Conservation (phyloP, 1,284 basidiomycete species). For the Austroboletus rostrupii region DNA sequence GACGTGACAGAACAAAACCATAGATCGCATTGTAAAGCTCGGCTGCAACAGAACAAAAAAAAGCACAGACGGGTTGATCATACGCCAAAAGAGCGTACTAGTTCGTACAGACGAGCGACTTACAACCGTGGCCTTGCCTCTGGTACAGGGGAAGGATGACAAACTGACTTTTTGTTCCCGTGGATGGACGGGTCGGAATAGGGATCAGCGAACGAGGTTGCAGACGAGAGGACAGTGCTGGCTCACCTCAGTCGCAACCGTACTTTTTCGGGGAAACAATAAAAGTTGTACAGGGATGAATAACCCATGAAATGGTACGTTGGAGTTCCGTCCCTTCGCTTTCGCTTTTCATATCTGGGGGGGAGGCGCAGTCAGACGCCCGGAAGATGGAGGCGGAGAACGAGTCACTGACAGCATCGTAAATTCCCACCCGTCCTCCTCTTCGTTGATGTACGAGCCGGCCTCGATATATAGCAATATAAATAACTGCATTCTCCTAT, state of each 20-base stretch:
- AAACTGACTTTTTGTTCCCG: conserved; percentile 63
- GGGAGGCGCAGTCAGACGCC: conserved; percentile 5
- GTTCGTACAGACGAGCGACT: conserved; percentile 35
- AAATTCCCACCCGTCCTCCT: conserved; percentile 89
- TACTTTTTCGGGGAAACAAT: conserved; percentile 86
- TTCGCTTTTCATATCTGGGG: conserved; percentile 78
- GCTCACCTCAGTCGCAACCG: conserved; percentile 78
- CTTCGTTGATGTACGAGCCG: conserved; percentile 89
- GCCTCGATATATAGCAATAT: conserved; percentile 94
- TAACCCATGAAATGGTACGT: conserved; percentile 93
- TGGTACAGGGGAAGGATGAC: conserved; percentile 92
- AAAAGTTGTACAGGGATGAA: conserved; percentile 89
- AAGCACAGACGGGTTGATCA: conserved; percentile 5
- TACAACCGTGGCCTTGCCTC: conserved; percentile 86
- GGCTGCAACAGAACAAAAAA: conserved; percentile 54
- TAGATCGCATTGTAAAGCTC: conserved; percentile 88
- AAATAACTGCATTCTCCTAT: conserved; percentile 93
- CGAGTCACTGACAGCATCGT: conserved; percentile 60
- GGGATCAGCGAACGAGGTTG: neutral
- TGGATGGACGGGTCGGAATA: conserved; percentile 32
- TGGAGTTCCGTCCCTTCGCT: conserved; percentile 46
- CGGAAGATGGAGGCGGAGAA: neutral
- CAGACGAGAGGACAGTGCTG: neutral
- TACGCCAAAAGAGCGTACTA: neutral
- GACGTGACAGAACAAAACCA: conserved; percentile 64